Evolutionary conservation across 805 yeast genomes (phyloP), one percentile per base, ranked within the genome.

Genomic region (Metschnikowia matae): DNA sequence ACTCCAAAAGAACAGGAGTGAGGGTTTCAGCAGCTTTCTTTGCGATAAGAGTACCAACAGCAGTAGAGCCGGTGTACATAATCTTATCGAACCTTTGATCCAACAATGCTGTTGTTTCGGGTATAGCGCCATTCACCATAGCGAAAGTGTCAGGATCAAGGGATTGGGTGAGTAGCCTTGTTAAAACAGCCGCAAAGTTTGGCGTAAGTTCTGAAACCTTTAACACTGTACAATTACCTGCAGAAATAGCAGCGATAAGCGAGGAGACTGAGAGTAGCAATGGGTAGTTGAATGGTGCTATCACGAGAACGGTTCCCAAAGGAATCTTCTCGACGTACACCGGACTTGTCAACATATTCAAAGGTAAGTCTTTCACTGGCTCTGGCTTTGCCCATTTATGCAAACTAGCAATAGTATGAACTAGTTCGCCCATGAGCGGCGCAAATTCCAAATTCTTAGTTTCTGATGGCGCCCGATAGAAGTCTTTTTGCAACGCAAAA

Each of bases 201-300:
- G 94, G 92, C 2, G 85, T 80, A 49, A 77, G 63, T 65, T 92
- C 97, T 52, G 85, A 77, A 15, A 88, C 90, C 64, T 89, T 89
- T 58, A 84, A 69, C 18, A 87, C 81, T 26, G 87, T 92, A 14
- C 84, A 74, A 65, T 91, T 90, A 11, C 97, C 97, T 18, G 85
- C 87, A 1, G 96, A 89, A 55, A 92, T 69, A 2, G 96, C 96
- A 18, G 89, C 88, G 36, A 83, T 75, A 21, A 90, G 62, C 0
- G 97, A 89, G 32, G 78, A 72, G 10, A 89, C 52, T 0, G 87
- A 60, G 52, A 92, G 70, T 26, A 78, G 52, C 40, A 87, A 64
- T 1, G 98, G 96, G 64, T 83, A 89, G 68, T 89, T 89, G 78
- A 85, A 89, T 0, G 96, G 92, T 2, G 85, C 71, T 44, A 91